Conservation (phyloP, 331 rosid genomes). For the Telfairia occidentalis region DNA sequence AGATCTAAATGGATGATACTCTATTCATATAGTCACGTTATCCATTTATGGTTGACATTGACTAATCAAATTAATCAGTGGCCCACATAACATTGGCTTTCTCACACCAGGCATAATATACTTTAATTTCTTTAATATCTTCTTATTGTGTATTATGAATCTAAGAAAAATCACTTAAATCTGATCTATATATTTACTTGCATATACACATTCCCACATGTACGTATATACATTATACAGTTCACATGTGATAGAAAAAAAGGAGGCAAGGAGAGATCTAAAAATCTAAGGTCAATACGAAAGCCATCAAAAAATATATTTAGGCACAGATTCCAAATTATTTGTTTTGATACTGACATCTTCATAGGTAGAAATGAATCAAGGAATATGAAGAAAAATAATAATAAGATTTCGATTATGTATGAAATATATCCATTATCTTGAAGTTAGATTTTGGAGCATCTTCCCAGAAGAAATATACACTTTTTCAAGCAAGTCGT, state of each 20-base stretch:
- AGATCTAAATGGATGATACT: conserved; percentile 4
- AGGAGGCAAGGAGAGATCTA: not conserved
- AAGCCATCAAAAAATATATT: not conserved
- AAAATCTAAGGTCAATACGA: not conserved
- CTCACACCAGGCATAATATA: not conserved
- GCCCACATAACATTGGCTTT: conserved; percentile 5
- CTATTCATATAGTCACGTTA: not conserved
- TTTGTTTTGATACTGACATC: not conserved
- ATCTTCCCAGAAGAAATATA: not conserved
- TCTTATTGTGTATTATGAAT: not conserved
- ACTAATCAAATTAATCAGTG: not conserved
- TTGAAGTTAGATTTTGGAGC: not conserved
- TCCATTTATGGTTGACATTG: conserved; percentile 5
- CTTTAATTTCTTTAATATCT: not conserved
- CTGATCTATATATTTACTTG: not conserved
- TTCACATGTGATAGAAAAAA: not conserved
- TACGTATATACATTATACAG: not conserved
- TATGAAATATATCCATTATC: not conserved
- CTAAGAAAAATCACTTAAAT: not conserved
- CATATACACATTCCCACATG: no score
- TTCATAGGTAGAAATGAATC: not conserved
- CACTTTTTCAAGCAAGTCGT: not conserved
- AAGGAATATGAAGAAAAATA: not conserved
- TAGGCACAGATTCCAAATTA: not conserved
- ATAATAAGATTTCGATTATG: not conserved